phyloP scores from a whole-genome alignment of 2,329 filamentous ascomycete species.

The Paecilomyces variotii region DNA sequence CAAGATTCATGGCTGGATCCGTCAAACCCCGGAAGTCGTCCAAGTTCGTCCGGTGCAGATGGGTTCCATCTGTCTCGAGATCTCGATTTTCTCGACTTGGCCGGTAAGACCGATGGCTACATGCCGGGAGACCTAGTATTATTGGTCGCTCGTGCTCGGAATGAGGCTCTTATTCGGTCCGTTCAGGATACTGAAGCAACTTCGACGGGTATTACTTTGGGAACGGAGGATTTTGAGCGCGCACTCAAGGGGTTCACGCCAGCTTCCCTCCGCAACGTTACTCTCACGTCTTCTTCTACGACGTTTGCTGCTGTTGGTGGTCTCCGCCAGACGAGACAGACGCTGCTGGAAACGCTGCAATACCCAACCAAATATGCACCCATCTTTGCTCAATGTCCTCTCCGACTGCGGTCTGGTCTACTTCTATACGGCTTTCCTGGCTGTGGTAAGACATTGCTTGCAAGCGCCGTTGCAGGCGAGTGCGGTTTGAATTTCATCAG shows the following conservation, averaged over 20 bases:
- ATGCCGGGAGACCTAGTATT: slow-evolving; percentile 92
- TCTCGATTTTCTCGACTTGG: slow-evolving; percentile 85
- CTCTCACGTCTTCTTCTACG: slow-evolving; percentile 83
- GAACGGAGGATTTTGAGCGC: slow-evolving; percentile 67
- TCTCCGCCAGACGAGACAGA: slow-evolving; percentile 73
- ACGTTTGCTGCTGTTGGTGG: slow-evolving; percentile 91
- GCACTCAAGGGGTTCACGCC: slow-evolving; percentile 91
- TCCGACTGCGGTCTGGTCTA: slow-evolving; percentile 87
- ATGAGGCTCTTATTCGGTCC: slow-evolving; percentile 83
- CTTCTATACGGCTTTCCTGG: slow-evolving; percentile 92
- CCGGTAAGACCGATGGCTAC: slow-evolving; percentile 91
- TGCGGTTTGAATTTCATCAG: slow-evolving; percentile 97
- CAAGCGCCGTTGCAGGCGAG: slow-evolving; percentile 94
- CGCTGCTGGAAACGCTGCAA: slow-evolving; percentile 88
- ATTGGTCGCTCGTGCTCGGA: slow-evolving; percentile 77
- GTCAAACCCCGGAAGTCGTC: slow-evolving; percentile 48
- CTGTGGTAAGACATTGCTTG: slow-evolving; percentile 92
- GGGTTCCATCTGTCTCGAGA: slow-evolving; percentile 67
- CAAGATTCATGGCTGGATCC: slow-evolving; percentile 71
- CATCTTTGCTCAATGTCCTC: slow-evolving; percentile 90
- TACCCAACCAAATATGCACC: slow-evolving; percentile 98
- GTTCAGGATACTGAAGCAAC: slow-evolving; percentile 50
- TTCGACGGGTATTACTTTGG: slow-evolving; percentile 55
- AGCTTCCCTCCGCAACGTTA: slow-evolving; percentile 87
- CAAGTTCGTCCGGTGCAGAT: slow-evolving; percentile 39